Base-by-base conservation (phyloP, 2,329 filamentous ascomycete species). In the Penicillium corylophilum region DNA sequence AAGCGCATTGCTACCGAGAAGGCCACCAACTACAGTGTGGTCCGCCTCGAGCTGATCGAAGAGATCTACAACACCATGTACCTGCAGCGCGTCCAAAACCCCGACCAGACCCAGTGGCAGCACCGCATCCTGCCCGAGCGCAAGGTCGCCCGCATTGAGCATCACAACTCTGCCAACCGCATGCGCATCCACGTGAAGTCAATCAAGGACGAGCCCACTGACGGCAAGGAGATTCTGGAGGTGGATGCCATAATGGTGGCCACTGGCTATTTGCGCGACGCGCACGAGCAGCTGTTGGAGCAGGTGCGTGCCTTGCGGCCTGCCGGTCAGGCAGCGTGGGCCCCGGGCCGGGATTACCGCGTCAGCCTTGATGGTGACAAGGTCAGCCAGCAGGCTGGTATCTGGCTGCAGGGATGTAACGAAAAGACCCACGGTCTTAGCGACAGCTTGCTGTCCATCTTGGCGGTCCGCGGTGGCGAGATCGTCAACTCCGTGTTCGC, bases 321-420 rank as follows among this genome's bases (percentile, higher is more conserved):
- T 5, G 75, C 78, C 56, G 74, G 75, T 28, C 70, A 75, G 29
- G 72, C 78, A 26, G 77, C 82, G 53, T 87, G 90, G 74, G 78
- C 79, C 15, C 88, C 96, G 1, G 79, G 79, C 28, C 82, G 93
- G 47, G 83, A 96, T 69, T 97, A 97, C 72, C 81, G 81, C 46
- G 83, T 96, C 44, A 76, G 85, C 52, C 90, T 95, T 67, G 79
- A 82, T 44, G 75, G 82, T 1, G 85, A 82, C 26, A 79, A 82
- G 43, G 87, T 97, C 29, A 81, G 84, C n/a, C 68, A 79, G 0
- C 83, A 86, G 40, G 87, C 90, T 13, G 92, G 92, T 3, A 79
- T 97, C 52, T 97, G 89, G 87, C 78, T 97, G 63, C 94, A 97
- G 71, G 93, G 93, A 28, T 96, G 92, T 76, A 95, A 91, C 69